Conservation (phyloP, 2,329 filamentous ascomycete species). For the Colletotrichum cuscutae region DNA sequence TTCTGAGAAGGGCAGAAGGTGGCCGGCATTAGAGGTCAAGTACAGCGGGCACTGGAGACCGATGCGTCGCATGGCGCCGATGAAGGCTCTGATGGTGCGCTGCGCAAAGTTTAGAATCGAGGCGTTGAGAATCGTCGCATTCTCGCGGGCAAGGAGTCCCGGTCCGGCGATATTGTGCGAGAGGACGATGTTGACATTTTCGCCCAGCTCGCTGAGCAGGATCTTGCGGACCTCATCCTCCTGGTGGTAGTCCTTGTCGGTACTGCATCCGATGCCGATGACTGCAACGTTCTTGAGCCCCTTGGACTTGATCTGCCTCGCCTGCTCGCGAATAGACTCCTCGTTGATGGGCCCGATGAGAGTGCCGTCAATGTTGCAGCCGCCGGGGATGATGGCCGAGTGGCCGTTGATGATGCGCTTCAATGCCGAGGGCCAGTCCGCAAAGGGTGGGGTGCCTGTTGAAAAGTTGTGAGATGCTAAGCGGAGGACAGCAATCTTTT, state of each 20-base stretch:
- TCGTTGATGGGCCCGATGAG: conserved; percentile 35
- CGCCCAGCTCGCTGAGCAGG: conserved; percentile 53
- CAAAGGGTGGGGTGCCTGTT: conserved; percentile 59
- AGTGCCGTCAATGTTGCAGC: conserved; percentile 38
- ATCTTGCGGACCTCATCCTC: conserved; percentile 61
- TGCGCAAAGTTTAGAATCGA: conserved; percentile 58
- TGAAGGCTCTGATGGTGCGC: conserved; percentile 57
- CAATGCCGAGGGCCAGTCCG: conserved; percentile 64
- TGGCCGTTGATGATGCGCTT: conserved; percentile 42
- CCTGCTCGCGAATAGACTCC: conserved; percentile 31
- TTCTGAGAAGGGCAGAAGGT: conserved; percentile 36
- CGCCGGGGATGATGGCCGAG: conserved; percentile 36
- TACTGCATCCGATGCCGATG: conserved; percentile 67
- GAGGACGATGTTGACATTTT: conserved; percentile 38
- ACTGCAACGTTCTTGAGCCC: conserved; percentile 58
- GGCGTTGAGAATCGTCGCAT: conserved; percentile 64
- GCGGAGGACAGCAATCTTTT: conserved; percentile 63
- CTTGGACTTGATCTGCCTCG: conserved; percentile 37
- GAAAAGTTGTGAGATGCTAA: conserved; percentile 63
- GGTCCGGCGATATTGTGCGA: conserved; percentile 49
- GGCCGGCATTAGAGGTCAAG: conserved; percentile 62
- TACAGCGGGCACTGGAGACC: conserved; percentile 52
- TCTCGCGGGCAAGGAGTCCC: conserved; percentile 60
- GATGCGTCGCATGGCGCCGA: conserved; percentile 54
- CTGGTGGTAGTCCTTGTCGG: conserved; percentile 63